Percentiles rank a stretch among this genome's conserved stretches.
phyloP scores from a whole-genome alignment of 768 basidiomycete species.

The Lactarius tabidus region DNA sequence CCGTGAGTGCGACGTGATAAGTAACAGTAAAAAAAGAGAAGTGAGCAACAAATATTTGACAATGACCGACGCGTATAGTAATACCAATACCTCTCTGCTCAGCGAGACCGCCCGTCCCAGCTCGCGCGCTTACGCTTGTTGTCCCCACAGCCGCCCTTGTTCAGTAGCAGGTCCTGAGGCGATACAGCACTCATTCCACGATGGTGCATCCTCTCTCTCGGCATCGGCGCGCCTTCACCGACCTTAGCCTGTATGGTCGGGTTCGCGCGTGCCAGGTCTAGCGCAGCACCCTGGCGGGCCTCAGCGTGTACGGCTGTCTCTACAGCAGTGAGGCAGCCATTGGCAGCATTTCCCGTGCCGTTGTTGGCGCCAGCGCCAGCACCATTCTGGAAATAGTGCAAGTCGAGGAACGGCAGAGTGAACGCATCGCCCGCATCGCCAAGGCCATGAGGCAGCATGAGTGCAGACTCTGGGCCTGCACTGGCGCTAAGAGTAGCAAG shows the following conservation, averaged over 20 bases:
- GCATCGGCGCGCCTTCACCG: conserved; percentile 20
- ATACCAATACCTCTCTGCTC: conserved; percentile 9
- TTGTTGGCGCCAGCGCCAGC: conserved; percentile 27
- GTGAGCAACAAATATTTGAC: background rate
- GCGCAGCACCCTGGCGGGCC: conserved; percentile 44
- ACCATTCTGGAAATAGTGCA: conserved; percentile 55
- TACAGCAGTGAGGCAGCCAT: conserved; percentile 5
- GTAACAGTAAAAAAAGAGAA: conserved; percentile 20
- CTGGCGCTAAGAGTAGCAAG: conserved; percentile 27
- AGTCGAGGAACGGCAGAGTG: conserved; percentile 60
- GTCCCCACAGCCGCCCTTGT: conserved; percentile 39
- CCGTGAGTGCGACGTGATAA: conserved; percentile 17
- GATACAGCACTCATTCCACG: conserved; percentile 51
- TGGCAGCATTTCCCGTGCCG: conserved; percentile 16
- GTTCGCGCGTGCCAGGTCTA: conserved; percentile 45
- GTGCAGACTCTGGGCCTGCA: conserved; percentile 3
- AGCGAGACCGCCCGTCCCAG: conserved; percentile 46
- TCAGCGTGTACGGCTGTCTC: background rate
- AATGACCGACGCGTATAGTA: background rate
- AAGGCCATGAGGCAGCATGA: conserved; percentile 14
- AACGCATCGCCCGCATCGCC: conserved; percentile 33
- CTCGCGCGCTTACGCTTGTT: conserved; percentile 57
- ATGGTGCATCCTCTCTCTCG: conserved; percentile 37
- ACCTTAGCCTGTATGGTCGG: conserved; percentile 12
- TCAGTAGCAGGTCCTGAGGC: conserved; percentile 48